These are phyloP conservation scores for Aspergillus puulaauensis DNA, from an alignment of 2,329 filamentous ascomycete genomes.

Conservation along the genomic window DNA sequence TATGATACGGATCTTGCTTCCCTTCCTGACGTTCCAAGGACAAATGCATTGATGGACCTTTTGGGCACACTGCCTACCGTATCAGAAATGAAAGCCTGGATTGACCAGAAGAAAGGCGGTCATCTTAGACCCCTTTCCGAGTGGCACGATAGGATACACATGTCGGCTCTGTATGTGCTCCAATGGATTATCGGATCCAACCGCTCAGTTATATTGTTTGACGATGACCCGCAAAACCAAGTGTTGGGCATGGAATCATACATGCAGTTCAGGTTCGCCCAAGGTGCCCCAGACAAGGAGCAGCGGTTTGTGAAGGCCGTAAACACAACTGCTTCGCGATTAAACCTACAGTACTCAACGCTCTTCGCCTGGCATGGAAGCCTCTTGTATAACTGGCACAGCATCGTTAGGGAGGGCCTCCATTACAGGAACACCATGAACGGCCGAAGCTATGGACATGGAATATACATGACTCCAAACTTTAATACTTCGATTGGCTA, in stretches of 20 bases:
- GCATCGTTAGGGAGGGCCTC: slow-evolving; percentile 78
- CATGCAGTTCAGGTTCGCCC: slow-evolving; percentile 82
- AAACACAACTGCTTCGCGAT: slow-evolving; percentile 35
- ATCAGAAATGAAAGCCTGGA: slow-evolving; percentile 44
- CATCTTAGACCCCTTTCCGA: slow-evolving; percentile 40
- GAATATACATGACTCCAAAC: slow-evolving; percentile 73
- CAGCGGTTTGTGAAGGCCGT: slow-evolving; percentile 68
- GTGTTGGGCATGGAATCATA: slow-evolving; percentile 65
- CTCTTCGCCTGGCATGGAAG: slow-evolving; percentile 89
- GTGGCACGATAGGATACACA: slow-evolving; percentile 63
- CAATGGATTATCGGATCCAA: slow-evolving; percentile 92
- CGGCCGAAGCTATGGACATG: slow-evolving; percentile 73
- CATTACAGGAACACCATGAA: slow-evolving; percentile 64
- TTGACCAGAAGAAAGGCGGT: slow-evolving; percentile 28
- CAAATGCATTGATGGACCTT: slow-evolving; percentile 31
- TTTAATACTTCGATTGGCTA: slow-evolving; percentile 60
- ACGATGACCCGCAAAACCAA: slow-evolving; percentile 50
- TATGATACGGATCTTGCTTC: slow-evolving; percentile 45
- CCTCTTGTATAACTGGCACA: slow-evolving; percentile 76
- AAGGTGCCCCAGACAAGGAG: slow-evolving; percentile 87
- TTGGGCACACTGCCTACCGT: slow-evolving; percentile 43
- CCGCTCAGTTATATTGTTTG: slow-evolving; percentile 78
- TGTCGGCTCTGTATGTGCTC: slow-evolving; percentile 66
- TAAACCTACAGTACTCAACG: slow-evolving; percentile 58
- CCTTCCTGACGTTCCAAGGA: slow-evolving; percentile 28